Conservation (phyloP, 176 grass and related monocot species). For the Zoysia japonica region DNA sequence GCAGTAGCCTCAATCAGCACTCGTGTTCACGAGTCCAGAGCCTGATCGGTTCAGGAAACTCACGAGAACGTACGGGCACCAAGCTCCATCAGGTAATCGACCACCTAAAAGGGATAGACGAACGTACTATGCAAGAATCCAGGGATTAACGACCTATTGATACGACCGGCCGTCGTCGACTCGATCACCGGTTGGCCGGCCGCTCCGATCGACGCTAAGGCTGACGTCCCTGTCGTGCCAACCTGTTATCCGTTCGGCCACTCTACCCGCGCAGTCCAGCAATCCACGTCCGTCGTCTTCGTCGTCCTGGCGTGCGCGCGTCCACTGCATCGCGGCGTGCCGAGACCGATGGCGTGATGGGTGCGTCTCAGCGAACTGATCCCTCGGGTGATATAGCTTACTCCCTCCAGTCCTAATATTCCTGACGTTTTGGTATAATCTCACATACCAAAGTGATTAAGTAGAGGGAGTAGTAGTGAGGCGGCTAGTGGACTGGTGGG, state of each 20-base stretch:
- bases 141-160: neutral
- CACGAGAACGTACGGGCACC: neutral
- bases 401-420: too few species aligned
- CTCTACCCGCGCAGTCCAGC: neutral
- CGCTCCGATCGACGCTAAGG: neutral
- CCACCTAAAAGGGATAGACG: too few species aligned
- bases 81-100: neutral
- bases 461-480: too few species aligned
- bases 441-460: too few species aligned
- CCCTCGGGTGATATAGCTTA: neutral
- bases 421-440: too few species aligned
- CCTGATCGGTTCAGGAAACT: neutral
- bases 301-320: neutral
- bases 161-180: neutral
- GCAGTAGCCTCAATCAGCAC: neutral
- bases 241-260: neutral
- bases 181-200: neutral
- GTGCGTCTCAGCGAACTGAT: slow-evolving; percentile 19
- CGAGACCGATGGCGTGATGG: slow-evolving; percentile 28
- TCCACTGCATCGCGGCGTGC: slow-evolving; percentile 6
- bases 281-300: neutral
- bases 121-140: neutral
- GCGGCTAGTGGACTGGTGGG: too few species aligned
- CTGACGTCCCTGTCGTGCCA: slow-evolving; percentile 28
- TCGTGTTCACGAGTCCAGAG: neutral